Percentiles rank a stretch among this genome's conserved stretches.
Evolutionary conservation across 306 rosid species (phyloP).

Genomic region (Begonia loranthoides): DNA sequence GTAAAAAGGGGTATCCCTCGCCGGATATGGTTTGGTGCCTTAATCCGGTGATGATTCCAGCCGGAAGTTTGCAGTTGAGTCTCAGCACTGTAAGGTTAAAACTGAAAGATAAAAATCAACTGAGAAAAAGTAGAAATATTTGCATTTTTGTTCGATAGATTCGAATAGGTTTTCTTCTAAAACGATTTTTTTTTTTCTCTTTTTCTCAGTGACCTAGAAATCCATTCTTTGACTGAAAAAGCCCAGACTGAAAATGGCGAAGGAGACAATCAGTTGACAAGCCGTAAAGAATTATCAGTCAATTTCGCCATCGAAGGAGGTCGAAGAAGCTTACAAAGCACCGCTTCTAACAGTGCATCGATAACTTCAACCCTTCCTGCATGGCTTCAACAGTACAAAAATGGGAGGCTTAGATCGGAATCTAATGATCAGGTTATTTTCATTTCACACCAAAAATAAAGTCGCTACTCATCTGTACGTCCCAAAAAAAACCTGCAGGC

Average conservation of each 20-base stretch:
- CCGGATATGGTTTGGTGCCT: slow-evolving; percentile 11
- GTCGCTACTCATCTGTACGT: no score
- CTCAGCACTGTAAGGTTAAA: slow-evolving; percentile 8
- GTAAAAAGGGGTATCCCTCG: slow-evolving; percentile 10
- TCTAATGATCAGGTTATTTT: slow-evolving; percentile 53
- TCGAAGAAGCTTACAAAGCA: slow-evolving; percentile 11
- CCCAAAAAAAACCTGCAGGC: no score
- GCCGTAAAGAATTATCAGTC: slow-evolving; percentile 41
- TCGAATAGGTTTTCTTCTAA: background rate
- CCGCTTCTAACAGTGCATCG: slow-evolving; percentile 38
- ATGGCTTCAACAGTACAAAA: slow-evolving; percentile 94
- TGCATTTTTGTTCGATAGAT: no score
- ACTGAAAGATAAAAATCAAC: no score
- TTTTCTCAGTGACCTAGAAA: slow-evolving; percentile 43
- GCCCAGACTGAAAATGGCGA: slow-evolving; percentile 27
- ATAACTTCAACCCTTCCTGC: slow-evolving; percentile 58
- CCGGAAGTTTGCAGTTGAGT: slow-evolving; percentile 1
- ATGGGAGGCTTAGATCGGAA: slow-evolving; percentile 29
- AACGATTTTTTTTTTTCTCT: background rate
- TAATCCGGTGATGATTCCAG: slow-evolving; percentile 7
- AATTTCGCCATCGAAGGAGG: slow-evolving; percentile 21
- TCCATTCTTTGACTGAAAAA: slow-evolving; percentile 31
- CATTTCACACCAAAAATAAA: background rate
- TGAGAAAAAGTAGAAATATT: no score
- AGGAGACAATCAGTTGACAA: slow-evolving; percentile 27